Conservation (phyloP, 257 asterid genomes). For the Petunia axillaris region DNA sequence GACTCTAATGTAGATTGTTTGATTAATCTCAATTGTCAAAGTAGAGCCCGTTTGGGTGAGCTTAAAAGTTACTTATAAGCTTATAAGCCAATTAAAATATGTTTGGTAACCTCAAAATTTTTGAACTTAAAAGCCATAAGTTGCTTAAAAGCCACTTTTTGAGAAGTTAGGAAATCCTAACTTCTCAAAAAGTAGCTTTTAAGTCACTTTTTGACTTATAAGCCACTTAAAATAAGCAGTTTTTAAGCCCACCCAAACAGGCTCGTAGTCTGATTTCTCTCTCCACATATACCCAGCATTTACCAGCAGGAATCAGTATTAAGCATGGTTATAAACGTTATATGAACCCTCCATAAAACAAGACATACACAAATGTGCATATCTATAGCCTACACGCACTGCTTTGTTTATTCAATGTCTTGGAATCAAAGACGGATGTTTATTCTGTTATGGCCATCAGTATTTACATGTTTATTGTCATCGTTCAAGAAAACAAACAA, state of each 20-base stretch:
- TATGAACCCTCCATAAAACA: constrained; percentile 4
- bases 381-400: neutral
- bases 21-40: neutral
- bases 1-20: neutral
- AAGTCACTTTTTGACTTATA: too few species aligned
- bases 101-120: too few species aligned
- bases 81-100: too few species aligned
- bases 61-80: too few species aligned
- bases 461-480: neutral
- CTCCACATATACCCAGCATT: neutral
- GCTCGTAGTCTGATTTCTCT: neutral
- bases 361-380: neutral
- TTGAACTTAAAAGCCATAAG: too few species aligned
- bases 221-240: too few species aligned
- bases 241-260: too few species aligned
- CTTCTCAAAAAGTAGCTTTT: too few species aligned
- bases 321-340: neutral
- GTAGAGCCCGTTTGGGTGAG: too few species aligned
- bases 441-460: neutral
- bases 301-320: neutral
- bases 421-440: neutral
- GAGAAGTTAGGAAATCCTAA: too few species aligned
- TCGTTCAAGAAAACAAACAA: neutral
- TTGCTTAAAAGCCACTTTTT: too few species aligned
- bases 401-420: neutral